These are phyloP conservation scores for Xylaria arbuscula DNA, from an alignment of 2,329 filamentous ascomycete species.

Conservation along the genomic window DNA sequence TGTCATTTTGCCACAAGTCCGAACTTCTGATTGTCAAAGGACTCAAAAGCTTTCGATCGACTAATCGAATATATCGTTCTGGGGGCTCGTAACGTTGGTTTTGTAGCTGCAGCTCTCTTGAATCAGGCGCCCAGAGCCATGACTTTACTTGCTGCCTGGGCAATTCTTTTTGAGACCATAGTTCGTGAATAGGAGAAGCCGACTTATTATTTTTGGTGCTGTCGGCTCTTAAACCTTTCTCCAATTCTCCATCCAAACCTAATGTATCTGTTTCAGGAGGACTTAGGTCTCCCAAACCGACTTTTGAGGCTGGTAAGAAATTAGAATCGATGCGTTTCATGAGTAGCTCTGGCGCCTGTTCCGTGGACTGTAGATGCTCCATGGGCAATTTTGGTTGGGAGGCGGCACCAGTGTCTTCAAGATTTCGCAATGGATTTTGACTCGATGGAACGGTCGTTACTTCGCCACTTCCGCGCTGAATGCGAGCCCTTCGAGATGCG, in stretches of 20 bases:
- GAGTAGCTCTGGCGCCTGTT: conserved; percentile 54
- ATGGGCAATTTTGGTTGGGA: conserved; percentile 58
- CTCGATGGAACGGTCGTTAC: conserved; percentile 46
- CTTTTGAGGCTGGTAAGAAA: conserved; percentile 54
- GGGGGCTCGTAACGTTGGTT: conserved; percentile 43
- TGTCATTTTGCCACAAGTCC: conserved; percentile 54
- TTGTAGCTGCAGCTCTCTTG: conserved; percentile 13
- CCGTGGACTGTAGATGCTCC: conserved; percentile 59
- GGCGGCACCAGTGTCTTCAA: conserved; percentile 51
- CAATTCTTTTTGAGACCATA: conserved; percentile 43
- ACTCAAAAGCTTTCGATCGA: conserved; percentile 49
- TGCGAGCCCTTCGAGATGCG: conserved; percentile 53
- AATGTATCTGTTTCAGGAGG: conserved; percentile 65
- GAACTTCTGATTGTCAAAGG: conserved; percentile 54
- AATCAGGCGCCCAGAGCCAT: conserved; percentile 43
- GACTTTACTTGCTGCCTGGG: conserved; percentile 21
- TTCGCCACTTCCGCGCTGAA: conserved; percentile 50
- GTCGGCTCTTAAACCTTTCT: conserved; percentile 34
- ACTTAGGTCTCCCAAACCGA: conserved; percentile 62
- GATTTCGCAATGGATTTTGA: conserved; percentile 44
- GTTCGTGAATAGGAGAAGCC: conserved; percentile 23
- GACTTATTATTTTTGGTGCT: conserved; percentile 26
- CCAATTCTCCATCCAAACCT: conserved; percentile 52
- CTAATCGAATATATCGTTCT: conserved; percentile 52
- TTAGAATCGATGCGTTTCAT: conserved; percentile 54